Base-by-base conservation (phyloP, 495 filamentous ascomycete species). In the Talaromyces trachyspermus region DNA sequence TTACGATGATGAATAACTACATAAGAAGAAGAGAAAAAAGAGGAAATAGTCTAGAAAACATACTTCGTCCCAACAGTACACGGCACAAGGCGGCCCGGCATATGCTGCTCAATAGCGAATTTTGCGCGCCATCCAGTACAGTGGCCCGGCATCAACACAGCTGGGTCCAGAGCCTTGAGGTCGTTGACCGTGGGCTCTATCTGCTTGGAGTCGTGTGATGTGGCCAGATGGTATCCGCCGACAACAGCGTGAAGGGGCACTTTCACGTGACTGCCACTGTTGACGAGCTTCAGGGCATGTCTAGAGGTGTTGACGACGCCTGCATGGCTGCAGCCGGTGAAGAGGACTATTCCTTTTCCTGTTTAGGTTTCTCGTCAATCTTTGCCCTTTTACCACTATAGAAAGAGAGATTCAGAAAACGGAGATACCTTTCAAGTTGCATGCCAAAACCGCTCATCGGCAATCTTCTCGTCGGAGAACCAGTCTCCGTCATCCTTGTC, bases 51-150 rank as follows among this genome's bases (percentile, higher is more conserved):
- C 40, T 14, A 69, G 56, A 71, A 73, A 9, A 35, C 62, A 45
- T 78, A 77, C 41, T 58, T 74, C 37, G 65, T 70, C 19, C 78
- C 78, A 6, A 79, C 78, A 14, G 74, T 74, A 45, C 73, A 74
- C 5, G 79, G 79, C 5, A 77, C 78, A 44, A 81, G 51, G 5
- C 63, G 60, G 5, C 78, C 78, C 4, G 72, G 71, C 72, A 79
- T 77, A 23, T 63, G 54, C 49, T 69, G 74, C 56, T 82, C 71
- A 44, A 83, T 78, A 41, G 68, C 71, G 52, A 77, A 77, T 57
- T 81, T 83, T 11, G 73, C 75, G 43, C 77, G 60, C 79, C 78
- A 82, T 3, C 78, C 79, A 0, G 78, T 72, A 51, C 78, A 83
- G 59, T 82, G 79, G 2, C 78, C 78, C 4, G 77, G 72, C 56